Conservation (phyloP, 768 basidiomycete species). For the Infundibulicybe gibba region DNA sequence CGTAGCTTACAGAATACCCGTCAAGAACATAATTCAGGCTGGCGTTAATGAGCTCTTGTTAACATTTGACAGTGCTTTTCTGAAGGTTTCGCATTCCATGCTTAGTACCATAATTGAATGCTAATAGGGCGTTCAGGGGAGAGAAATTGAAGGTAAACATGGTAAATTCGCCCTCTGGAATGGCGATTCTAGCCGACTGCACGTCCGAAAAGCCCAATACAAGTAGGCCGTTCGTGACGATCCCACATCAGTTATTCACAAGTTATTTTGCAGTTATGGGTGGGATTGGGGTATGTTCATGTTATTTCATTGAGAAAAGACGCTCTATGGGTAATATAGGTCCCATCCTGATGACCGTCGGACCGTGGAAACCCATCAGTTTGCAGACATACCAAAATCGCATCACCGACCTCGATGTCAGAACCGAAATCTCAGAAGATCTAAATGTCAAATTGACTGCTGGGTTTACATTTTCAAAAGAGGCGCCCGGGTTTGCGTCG, state of each 20-base stretch:
- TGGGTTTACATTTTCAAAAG: conserved; percentile 37
- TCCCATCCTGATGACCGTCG: conserved; percentile 81
- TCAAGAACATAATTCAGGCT: conserved; percentile 46
- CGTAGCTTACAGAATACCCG: conserved; percentile 61
- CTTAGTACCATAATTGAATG: neutral
- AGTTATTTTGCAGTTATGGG: conserved; percentile 53
- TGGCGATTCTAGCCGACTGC: conserved; percentile 85
- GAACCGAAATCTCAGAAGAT: conserved; percentile 50
- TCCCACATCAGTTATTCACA: conserved; percentile 1
- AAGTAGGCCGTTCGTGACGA: conserved; percentile 44
- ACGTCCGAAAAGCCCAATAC: conserved; percentile 93
- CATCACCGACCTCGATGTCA: conserved; percentile 64
- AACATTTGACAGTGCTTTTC: conserved; percentile 72
- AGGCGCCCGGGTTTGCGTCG: conserved; percentile 32
- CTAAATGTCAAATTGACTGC: conserved; percentile 51
- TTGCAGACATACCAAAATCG: conserved; percentile 67
- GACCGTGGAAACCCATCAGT: conserved; percentile 81
- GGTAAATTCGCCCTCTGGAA: conserved; percentile 76
- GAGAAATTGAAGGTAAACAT: conserved; percentile 64
- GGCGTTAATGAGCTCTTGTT: conserved; percentile 68
- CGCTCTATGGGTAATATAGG: conserved; percentile 34
- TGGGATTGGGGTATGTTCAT: conserved; percentile 78
- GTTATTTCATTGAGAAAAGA: neutral
- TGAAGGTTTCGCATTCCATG: conserved; percentile 40
- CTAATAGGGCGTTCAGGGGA: conserved; percentile 44